Evolutionary conservation across 176 grass and related monocot species (phyloP).

Genomic region (Bothriochloa decipiens): DNA sequence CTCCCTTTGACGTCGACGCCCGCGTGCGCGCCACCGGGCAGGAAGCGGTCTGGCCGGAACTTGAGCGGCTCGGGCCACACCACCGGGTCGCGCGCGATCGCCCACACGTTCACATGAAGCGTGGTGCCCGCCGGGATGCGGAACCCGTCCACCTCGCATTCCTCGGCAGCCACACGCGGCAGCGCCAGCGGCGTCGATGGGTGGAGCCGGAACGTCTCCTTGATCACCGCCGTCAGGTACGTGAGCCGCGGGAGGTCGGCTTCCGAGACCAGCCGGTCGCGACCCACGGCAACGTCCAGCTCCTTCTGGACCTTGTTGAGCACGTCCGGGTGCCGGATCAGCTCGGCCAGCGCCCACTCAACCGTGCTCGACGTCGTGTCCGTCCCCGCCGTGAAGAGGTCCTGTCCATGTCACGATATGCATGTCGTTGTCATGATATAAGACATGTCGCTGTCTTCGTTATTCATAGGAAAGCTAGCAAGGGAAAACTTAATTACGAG

Average conservation of each 20-base stretch:
- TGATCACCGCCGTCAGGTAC: conserved; percentile 14
- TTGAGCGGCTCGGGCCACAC: not conserved
- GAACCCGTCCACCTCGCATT: conserved; percentile 16
- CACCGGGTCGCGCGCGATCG: not conserved
- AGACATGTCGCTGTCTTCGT: no score
- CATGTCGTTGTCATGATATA: no score
- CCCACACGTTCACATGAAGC: conserved; percentile 28
- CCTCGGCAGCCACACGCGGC: conserved; percentile 11
- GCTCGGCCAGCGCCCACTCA: conserved; percentile 16
- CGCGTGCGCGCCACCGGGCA: not conserved
- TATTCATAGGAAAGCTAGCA: not conserved
- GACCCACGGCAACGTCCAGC: not conserved
- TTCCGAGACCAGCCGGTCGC: conserved; percentile 9
- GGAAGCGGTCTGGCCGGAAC: not conserved
- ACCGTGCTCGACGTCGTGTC: conserved; percentile 23
- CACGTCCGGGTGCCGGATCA: conserved; percentile 16
- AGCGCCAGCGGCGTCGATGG: conserved; percentile 30
- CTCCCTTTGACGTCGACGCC: not conserved
- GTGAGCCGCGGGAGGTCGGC: not conserved
- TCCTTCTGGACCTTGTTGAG: not conserved
- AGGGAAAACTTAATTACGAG: not conserved
- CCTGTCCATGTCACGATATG: no score
- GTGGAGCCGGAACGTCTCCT: conserved; percentile 24
- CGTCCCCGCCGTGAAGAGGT: conserved; percentile 1
- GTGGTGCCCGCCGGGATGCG: not conserved